Evolutionary conservation across 2,329 filamentous ascomycete species (phyloP), one percentile per base, ranked within the genome.

Genomic region (Ramichloridium luteum): DNA sequence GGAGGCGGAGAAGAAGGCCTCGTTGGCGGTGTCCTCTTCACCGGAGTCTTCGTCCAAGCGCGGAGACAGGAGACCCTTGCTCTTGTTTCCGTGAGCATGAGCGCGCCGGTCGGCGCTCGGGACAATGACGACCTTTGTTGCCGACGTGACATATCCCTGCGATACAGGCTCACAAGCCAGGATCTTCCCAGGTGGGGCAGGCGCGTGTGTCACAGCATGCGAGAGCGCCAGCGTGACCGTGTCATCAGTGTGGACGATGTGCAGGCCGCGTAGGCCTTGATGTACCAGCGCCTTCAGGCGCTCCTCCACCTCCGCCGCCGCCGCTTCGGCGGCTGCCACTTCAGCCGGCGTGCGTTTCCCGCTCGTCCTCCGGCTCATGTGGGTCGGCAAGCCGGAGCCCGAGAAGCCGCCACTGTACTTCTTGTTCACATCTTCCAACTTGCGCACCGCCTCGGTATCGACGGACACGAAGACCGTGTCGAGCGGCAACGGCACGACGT

Each of bases 81-180:
- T 34, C 16, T 44, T 43, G 35, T 45, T 44, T 18, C 37, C 38
- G 16, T 32, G 34, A 3, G 33, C 16, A 27, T 37, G 45, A 4
- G 39, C 14, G 72, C 66, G 27, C 77, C 74, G 16, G 78, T 32
- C 59, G 61, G 41, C 65, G 4, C 74, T 71, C 15, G 71, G 70
- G 28, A 81, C 76, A 13, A 96, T 66, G 14, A 98, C 76, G 35
- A 98, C 83, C 48, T 80, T 85, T 11, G 86, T 98, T 9, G 64
- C 70, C 1, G 82, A 68, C 6, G 77, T 69, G 28, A 98, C 55
- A 4, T 90, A 57, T 6, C 90, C 90, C 57, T 98, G 90, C 4
- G 82, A 75, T 11, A 96, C 85, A 6, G 90, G 90, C 54, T 98
- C 90, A 53, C 86, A 96, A n/a, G 92, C 74, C 28, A 82, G 76